phyloP scores from a whole-genome alignment of 1,139 yeast genomes.

The Lodderomyces metapsilosis region DNA sequence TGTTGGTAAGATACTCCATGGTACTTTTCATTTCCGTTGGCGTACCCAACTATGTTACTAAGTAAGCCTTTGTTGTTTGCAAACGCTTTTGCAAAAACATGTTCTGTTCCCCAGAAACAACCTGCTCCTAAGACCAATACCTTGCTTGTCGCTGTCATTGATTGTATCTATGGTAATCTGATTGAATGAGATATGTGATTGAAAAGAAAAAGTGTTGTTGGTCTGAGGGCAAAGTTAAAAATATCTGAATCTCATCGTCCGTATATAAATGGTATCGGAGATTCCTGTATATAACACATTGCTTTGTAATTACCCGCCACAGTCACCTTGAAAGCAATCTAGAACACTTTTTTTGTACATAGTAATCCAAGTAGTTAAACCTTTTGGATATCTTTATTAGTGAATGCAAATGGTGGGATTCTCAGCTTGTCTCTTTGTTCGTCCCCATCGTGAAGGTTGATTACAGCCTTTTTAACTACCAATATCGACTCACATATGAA shows the following conservation, averaged over 20 bases:
- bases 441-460: too few relatives aligned
- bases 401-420: too few relatives aligned
- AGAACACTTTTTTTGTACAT: too few relatives aligned
- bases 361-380: too few relatives aligned
- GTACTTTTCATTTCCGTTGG: conserved; percentile 62
- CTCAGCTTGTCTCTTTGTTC: too few relatives aligned
- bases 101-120: conserved; percentile 96
- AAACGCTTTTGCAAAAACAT: conserved; percentile 71
- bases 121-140: conserved; percentile 59
- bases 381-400: too few relatives aligned
- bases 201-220: background rate
- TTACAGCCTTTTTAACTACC: too few relatives aligned
- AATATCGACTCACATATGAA: too few relatives aligned
- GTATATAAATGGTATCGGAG: background rate
- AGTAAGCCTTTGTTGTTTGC: conserved; percentile 54
- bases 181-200: background rate
- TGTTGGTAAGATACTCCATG: conserved; percentile 62
- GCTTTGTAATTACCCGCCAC: background rate
- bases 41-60: conserved; percentile 84
- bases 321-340: too few relatives aligned
- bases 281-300: background rate
- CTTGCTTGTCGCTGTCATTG: conserved; percentile 1
- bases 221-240: background rate
- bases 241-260: background rate
- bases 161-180: background rate